phyloP scores from a whole-genome alignment of 2,329 filamentous ascomycete genomes.

The Lizonia empirigonia region DNA sequence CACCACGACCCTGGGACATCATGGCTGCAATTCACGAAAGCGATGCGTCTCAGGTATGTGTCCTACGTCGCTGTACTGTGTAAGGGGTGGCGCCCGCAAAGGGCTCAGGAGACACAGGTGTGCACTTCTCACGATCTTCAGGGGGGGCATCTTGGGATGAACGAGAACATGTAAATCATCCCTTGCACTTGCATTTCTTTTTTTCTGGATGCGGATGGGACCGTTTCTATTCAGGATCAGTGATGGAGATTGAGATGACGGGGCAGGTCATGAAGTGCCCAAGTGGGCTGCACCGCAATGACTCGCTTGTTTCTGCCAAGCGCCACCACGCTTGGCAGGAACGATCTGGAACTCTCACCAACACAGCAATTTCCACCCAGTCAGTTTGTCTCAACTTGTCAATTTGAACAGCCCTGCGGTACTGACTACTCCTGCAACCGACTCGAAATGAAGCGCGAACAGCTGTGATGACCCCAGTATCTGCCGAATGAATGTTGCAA shows the following conservation, averaged over 20 bases:
- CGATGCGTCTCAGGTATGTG: too few species aligned
- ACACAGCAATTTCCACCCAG: conserved; percentile 10
- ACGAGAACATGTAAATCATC: too few species aligned
- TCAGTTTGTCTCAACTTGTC: conserved; percentile 7
- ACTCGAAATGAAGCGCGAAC: not conserved
- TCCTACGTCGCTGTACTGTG: too few species aligned
- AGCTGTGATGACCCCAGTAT: not conserved
- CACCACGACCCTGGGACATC: too few species aligned
- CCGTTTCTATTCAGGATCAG: not conserved
- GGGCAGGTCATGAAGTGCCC: conserved; percentile 2
- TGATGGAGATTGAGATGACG: conserved; percentile 10
- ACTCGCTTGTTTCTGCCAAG: conserved; percentile 9
- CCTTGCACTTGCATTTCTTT: too few species aligned
- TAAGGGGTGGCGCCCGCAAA: not conserved
- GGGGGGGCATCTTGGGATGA: not conserved
- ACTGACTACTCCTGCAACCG: not conserved
- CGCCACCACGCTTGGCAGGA: not conserved
- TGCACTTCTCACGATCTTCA: not conserved
- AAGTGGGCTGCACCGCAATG: too few species aligned
- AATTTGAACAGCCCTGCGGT: not conserved
- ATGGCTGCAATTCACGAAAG: not conserved
- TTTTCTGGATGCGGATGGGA: not conserved
- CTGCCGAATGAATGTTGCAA: not conserved
- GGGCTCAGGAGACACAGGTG: not conserved
- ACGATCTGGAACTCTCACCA: not conserved